phyloP scores from a whole-genome alignment of 2,329 filamentous ascomycete species.

The Zelopaecilomyces penicillatus region DNA sequence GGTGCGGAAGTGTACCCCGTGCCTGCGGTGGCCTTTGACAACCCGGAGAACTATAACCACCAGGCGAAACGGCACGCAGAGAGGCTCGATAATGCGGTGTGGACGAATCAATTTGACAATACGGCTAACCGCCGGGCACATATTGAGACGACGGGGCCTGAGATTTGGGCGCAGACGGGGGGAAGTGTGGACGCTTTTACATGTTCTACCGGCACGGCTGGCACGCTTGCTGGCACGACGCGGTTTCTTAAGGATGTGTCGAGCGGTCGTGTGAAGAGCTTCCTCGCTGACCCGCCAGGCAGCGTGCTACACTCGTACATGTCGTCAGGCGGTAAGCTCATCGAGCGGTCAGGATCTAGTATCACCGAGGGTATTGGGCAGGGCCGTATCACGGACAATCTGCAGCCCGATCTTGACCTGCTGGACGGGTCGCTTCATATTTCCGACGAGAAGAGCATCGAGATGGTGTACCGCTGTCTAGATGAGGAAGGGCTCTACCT shows the following conservation, averaged over 20 bases:
- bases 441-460: constrained; percentile 86
- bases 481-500: constrained; percentile 95
- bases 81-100: constrained; percentile 75
- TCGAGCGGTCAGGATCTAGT: constrained; percentile 73
- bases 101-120: constrained; percentile 99
- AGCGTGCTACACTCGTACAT: constrained; percentile 92
- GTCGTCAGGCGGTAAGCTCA: constrained; percentile 69
- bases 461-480: constrained; percentile 94
- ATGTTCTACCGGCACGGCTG: constrained; percentile 86
- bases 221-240: constrained; percentile 83
- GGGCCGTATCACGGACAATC: constrained; percentile 91
- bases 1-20: constrained; percentile 95
- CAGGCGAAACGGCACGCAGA: constrained; percentile 89
- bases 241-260: constrained; percentile 80
- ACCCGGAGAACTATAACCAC: constrained; percentile 96
- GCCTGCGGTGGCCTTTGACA: constrained; percentile 89
- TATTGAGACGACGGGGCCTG: constrained; percentile 92
- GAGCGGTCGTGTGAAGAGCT: constrained; percentile 71
- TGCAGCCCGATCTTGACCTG: constrained; percentile 73
- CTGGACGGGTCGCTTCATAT: constrained; percentile 81
- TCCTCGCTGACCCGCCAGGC: constrained; percentile 88
- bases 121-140: constrained; percentile 87
- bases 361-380: constrained; percentile 98
- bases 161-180: constrained; percentile 89
- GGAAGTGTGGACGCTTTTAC: constrained; percentile 90